Evolutionary conservation across 2,329 filamentous ascomycete species (phyloP), one percentile per base, ranked within the genome.

Genomic region (Aspergillus ibericus): DNA sequence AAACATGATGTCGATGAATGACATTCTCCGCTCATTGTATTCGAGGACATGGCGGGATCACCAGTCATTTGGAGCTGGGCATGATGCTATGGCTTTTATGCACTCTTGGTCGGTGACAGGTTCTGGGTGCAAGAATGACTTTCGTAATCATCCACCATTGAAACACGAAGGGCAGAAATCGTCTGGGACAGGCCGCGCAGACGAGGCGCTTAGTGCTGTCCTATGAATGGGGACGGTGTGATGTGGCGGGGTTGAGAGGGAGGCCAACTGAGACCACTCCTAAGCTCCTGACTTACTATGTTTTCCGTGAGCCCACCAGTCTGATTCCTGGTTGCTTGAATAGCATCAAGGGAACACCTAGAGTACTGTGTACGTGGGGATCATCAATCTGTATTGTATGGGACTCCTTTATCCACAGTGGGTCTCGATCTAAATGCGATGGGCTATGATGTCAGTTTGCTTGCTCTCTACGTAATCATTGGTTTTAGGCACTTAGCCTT

Each of bases 201-300:
- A 22, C 20, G 18, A 36, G 40, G 57, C 57, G 48, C 57, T 59
- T 59, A 48, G 20, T 56, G 25, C 47, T 34, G 38, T 29, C 46
- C 18, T 52, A 35, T 56, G 57, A 51, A 50, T 55, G 36, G 52
- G 25, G 52, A 36, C 22, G 53, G 36, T 15, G 50, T 34, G 32
- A 32, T n/a, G 47, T 27, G 29, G 25, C n/a, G 40, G 42, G n/a
- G 27, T n/a, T 15, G n/a, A 25, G 15, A 18, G 25, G 16, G 34
- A 8, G 44, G 18, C 29, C 29, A 32, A 38, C 12, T n/a, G 10
- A 18, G 25, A n/a, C 27, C 22, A 18, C 22, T n/a, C 42, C 10
- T 47, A 16, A 22, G 22, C 42, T 32, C 25, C 44, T 48, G 44
- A 29, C 38, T 22, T 18, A 10, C 5, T 13, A 15, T 18, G 18